A percentile compares a stretch with the other conserved stretches of the same genome.
Conservation (phyloP, 169 alveolate species). For the Cryptosporidium muris region DNA sequence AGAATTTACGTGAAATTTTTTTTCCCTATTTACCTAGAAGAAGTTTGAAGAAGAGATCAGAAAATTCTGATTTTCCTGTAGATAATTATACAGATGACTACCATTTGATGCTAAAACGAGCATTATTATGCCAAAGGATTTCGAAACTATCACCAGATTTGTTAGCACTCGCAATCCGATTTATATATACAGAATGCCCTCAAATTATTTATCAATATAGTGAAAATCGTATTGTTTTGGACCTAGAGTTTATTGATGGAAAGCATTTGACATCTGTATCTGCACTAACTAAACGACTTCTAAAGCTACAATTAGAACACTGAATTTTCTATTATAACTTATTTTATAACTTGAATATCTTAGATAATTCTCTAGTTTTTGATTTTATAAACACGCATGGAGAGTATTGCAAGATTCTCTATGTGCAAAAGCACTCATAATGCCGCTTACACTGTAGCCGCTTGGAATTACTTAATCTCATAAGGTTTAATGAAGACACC, state of each 20-base stretch:
- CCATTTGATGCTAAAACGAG: not conserved
- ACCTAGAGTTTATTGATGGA: constrained; percentile 26
- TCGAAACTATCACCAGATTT: constrained; percentile 65
- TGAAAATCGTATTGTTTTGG: constrained; percentile 19
- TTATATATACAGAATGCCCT: constrained; percentile 49
- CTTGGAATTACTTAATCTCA: too few species aligned
- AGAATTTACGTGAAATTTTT: constrained; percentile 14
- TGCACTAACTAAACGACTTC: constrained; percentile 53
- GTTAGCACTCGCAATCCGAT: constrained; percentile 39
- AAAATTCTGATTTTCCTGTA: constrained; percentile 17
- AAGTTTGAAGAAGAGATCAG: constrained; percentile 9
- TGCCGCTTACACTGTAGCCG: too few species aligned
- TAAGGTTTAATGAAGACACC: too few species aligned
- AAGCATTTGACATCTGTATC: constrained; percentile 25
- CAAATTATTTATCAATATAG: constrained; percentile 44
- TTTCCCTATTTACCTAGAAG: constrained; percentile 15
- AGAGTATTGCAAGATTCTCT: too few species aligned
- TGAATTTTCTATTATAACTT: too few species aligned
- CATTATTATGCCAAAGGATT: constrained; percentile 29
- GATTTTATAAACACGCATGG: too few species aligned
- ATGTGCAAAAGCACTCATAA: too few species aligned
- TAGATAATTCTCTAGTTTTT: too few species aligned
- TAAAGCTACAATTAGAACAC: constrained; percentile 17
- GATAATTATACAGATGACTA: constrained; percentile 17
- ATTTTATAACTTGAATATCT: too few species aligned